Conservation (phyloP, 495 filamentous ascomycete genomes). For the Penicillium silybi region DNA sequence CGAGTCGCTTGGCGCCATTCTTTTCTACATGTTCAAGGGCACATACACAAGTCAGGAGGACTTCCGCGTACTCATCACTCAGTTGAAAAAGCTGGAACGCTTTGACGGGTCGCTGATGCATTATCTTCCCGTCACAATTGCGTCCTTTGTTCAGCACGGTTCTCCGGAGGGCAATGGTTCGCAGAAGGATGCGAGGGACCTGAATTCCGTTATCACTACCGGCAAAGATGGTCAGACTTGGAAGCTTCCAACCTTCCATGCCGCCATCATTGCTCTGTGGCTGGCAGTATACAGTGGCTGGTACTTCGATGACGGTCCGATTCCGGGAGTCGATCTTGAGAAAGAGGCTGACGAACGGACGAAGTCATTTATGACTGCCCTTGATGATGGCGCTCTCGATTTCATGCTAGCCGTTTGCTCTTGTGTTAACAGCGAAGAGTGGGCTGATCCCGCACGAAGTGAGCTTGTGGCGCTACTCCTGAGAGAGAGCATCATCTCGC, state of each 20-base stretch:
- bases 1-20: constrained; percentile 73
- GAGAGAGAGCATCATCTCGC: constrained; percentile 64
- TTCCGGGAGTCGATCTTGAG: constrained; percentile 54
- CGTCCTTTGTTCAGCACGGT: constrained; percentile 70
- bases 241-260: constrained; percentile 68
- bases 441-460: constrained; percentile 74
- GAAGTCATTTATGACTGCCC: constrained; percentile 65
- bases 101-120: constrained; percentile 72
- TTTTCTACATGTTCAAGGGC: constrained; percentile 72
- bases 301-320: constrained; percentile 67
- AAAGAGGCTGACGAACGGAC: constrained; percentile 65
- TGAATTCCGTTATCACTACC: constrained; percentile 64
- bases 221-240: constrained; percentile 62
- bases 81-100: constrained; percentile 63
- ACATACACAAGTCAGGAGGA: constrained; percentile 65
- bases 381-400: constrained; percentile 88
- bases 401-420: constrained; percentile 81
- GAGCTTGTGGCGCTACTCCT: constrained; percentile 74
- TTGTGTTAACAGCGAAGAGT: constrained; percentile 67
- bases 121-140: constrained; percentile 69
- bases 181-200: constrained; percentile 60
- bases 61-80: constrained; percentile 62
- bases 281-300: constrained; percentile 87
- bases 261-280: constrained; percentile 75
- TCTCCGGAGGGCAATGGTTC: constrained; percentile 60